These are phyloP conservation scores for Globisporangium acanthophoron DNA, from an alignment of 352 stramenopile genomes.

Conservation along the genomic window DNA sequence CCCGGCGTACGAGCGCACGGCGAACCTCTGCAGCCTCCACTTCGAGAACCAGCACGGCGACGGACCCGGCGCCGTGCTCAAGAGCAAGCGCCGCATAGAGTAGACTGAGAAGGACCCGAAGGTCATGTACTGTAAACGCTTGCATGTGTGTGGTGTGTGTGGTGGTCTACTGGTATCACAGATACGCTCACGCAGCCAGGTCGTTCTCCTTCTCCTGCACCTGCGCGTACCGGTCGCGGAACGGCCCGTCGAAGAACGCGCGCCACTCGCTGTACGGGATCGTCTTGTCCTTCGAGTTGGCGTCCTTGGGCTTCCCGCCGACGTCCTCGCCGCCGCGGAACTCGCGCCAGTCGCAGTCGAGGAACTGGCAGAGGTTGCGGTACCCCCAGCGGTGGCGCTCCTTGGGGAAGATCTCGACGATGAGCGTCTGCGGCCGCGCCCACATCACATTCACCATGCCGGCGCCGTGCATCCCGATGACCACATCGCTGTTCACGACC, in stretches of 20 bases:
- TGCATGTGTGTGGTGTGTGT: too few relatives aligned
- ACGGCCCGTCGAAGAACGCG: conserved; percentile 43
- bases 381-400: conserved; percentile 54
- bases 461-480: conserved; percentile 80
- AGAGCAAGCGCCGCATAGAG: too few relatives aligned
- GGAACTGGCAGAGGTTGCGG: conserved; percentile 68
- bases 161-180: too few relatives aligned
- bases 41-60: conserved; percentile 14
- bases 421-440: conserved; percentile 37
- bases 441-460: conserved; percentile 76
- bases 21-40: conserved; percentile 46
- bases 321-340: conserved; percentile 41
- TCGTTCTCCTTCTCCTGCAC: conserved; percentile 6
- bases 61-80: too few relatives aligned
- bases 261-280: conserved; percentile 51
- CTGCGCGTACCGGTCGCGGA: conserved; percentile 20
- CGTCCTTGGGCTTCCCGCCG: conserved; percentile 17
- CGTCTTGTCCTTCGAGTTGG: conserved; percentile 44
- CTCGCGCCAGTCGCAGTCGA: conserved; percentile 59
- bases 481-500: conserved; percentile 61
- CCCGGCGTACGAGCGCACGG: conserved; percentile 46
- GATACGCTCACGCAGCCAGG: not conserved
- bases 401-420: conserved; percentile 76
- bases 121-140: too few relatives aligned
- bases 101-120: too few relatives aligned